Percentiles rank a stretch among this genome's conserved stretches.
Evolutionary conservation across 176 grass and related monocot species (phyloP).

Genomic region (Triticum aestivum): DNA sequence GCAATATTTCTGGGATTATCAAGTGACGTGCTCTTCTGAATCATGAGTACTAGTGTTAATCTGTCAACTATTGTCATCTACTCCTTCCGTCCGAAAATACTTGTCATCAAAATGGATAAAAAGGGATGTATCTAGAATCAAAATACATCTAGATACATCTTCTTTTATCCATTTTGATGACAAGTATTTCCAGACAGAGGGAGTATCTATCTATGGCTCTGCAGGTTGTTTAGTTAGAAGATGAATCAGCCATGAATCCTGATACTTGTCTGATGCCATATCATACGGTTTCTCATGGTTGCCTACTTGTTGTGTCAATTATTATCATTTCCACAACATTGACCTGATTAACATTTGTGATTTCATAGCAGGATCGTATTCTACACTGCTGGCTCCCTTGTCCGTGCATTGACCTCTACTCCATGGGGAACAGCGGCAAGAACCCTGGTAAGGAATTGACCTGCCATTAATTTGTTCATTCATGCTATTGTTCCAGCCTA

Average conservation of each 20-base stretch:
- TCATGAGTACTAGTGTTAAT: not conserved
- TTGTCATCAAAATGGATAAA: too few relatives aligned
- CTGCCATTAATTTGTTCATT: not conserved
- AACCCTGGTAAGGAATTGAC: not conserved
- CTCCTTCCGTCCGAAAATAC: too few relatives aligned
- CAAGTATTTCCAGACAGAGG: too few relatives aligned
- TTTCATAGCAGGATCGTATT: not conserved
- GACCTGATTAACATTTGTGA: not conserved
- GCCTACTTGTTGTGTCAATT: not conserved
- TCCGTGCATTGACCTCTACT: too few relatives aligned
- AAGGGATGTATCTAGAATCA: too few relatives aligned
- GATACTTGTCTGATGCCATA: not conserved
- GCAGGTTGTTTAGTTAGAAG: not conserved
- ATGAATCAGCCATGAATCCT: not conserved
- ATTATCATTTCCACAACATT: not conserved
- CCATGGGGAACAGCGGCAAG: not conserved
- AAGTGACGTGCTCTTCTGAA: not conserved
- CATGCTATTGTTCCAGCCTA: not conserved
- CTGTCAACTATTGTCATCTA: too few relatives aligned
- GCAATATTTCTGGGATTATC: slow-evolving; percentile 22
- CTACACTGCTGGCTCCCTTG: too few relatives aligned
- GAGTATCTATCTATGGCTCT: not conserved
- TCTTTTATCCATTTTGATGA: too few relatives aligned
- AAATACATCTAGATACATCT: too few relatives aligned
- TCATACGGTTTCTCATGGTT: not conserved